Percentiles rank a stretch among this genome's conserved stretches.
Evolutionary conservation across 345 rosid species (phyloP).

Genomic region (Boechera divaricarpa): DNA sequence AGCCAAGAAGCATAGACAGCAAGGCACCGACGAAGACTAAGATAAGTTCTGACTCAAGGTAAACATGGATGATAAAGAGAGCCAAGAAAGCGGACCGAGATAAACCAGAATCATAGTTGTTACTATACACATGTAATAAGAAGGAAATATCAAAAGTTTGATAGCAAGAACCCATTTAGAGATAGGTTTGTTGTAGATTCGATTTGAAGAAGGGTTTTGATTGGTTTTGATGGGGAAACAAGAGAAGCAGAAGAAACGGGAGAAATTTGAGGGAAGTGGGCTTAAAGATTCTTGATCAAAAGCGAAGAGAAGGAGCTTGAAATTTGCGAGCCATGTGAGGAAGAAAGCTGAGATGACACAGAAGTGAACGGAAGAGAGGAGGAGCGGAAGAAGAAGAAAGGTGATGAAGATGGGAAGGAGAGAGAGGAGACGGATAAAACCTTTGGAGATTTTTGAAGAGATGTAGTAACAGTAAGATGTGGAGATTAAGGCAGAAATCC

Average conservation of each 20-base stretch:
- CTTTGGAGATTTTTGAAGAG: conserved; percentile 51
- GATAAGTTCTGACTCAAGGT: conserved; percentile 54
- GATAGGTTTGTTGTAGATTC: conserved; percentile 1
- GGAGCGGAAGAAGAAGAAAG: conserved; percentile 59
- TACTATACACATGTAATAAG: conserved; percentile 16
- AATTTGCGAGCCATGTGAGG: conserved; percentile 66
- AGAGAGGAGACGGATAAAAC: conserved; percentile 55
- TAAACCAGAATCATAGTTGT: conserved; percentile 3
- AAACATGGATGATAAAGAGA: conserved; percentile 42
- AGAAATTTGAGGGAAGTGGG: conserved; percentile 28
- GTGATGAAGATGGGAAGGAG: conserved; percentile 54
- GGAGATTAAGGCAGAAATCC: conserved; percentile 50
- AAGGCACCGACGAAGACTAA: conserved; percentile 39
- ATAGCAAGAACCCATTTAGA: conserved; percentile 40
- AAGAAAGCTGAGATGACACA: conserved; percentile 50
- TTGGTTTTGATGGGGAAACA: conserved; percentile 52
- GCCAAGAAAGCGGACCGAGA: conserved; percentile 8
- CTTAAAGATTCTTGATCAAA: conserved; percentile 50
- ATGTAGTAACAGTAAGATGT: conserved; percentile 58
- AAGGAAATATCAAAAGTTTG: conserved; percentile 46
- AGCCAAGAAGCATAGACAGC: conserved; percentile 55
- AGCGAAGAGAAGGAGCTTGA: conserved; percentile 63
- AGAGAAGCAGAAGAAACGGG: conserved; percentile 46
- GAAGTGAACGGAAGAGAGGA: conserved; percentile 49
- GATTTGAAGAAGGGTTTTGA: conserved; percentile 39